Base-by-base conservation (phyloP, 2,329 filamentous ascomycete genomes). In the Verticillium albo-atrum region DNA sequence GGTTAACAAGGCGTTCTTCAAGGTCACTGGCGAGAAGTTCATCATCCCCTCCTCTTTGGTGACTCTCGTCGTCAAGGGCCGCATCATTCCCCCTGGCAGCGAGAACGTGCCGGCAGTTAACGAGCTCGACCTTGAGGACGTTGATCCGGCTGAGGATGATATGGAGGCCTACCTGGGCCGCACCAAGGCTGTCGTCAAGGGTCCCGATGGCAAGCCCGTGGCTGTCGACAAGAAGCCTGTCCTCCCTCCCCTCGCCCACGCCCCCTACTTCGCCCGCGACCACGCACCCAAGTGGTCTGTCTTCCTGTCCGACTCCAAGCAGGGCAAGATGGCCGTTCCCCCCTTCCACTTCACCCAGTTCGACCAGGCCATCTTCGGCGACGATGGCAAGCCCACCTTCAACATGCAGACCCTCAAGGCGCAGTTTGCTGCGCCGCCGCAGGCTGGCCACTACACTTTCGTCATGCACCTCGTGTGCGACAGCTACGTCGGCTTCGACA, bases 321-420 rank as follows among this genome's bases (percentile, higher is more conserved):
- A 96, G 72, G 93, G 91, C 70, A 96, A 96, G 77, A 94, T 99
- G 76, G 93, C 94, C 20, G 95, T 99, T 2, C 94, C 94, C 2
- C 95, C 96, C 0, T 97, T 97, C 74, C 92, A 90, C n/a, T 98
- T 99, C 76, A 88, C 88, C 50, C 88, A 88, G 53, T 98, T 99
- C 72, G 92, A 97, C 74, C 90, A 92, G 78, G 90, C 92, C 30
- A 87, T 97, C 32, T 90, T 95, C 64, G 87, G 90, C 66, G 87
- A 86, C 47, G 83, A 87, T 63, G 92, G 90, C 67, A 90, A 90
- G 71, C 94, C 94, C 2, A 98, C 95, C 2, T 99, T 91, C 78
- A 89, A 93, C 68, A 89, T 99, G 77, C 93, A 98, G 75, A 99
- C 95, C 3, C 81, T 98, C 69, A 98, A 97, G 82, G 94, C 96